Percentiles rank a stretch among this genome's conserved stretches.
Evolutionary conservation across 2,329 filamentous ascomycete species (phyloP).

Genomic region (Verticillium alfalfae): DNA sequence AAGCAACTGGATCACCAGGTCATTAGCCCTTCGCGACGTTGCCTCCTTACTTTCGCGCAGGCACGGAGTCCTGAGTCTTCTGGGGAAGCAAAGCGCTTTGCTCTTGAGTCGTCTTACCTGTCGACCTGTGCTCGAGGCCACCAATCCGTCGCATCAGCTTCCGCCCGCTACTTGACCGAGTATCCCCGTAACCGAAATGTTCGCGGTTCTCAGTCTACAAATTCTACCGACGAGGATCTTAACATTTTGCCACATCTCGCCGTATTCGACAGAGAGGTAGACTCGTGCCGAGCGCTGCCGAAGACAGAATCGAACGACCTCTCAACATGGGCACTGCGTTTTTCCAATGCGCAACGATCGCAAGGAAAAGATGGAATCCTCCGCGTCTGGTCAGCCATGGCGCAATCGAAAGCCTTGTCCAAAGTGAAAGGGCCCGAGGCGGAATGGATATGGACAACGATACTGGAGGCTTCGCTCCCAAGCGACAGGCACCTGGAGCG

Average conservation of each 20-base stretch:
- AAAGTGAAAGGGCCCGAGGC: conserved; percentile 17
- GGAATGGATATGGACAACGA: conserved; percentile 19
- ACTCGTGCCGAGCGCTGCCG: too few species aligned
- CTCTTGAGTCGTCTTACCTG: not conserved
- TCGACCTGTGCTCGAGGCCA: not conserved
- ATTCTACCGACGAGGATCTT: not conserved
- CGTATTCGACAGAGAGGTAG: conserved; percentile 1
- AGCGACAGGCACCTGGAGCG: conserved; percentile 19
- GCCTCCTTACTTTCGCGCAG: not conserved
- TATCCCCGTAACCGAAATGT: not conserved
- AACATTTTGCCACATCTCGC: not conserved
- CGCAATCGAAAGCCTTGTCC: conserved; percentile 14
- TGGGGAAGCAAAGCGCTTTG: not conserved
- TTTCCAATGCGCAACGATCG: conserved; percentile 12
- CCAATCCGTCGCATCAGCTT: not conserved
- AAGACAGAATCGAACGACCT: conserved; percentile 4
- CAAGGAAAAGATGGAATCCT: conserved; percentile 15
- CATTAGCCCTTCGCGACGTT: not conserved
- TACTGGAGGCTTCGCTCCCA: conserved; percentile 20
- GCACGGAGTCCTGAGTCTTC: not conserved
- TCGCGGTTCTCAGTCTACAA: not conserved
- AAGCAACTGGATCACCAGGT: conserved; percentile 6
- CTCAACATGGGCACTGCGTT: conserved; percentile 12
- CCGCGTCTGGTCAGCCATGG: conserved; percentile 19
- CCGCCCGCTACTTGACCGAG: not conserved